Evolutionary conservation across 257 asterid species (phyloP).

Genomic region (Solanum raphanifolium): DNA sequence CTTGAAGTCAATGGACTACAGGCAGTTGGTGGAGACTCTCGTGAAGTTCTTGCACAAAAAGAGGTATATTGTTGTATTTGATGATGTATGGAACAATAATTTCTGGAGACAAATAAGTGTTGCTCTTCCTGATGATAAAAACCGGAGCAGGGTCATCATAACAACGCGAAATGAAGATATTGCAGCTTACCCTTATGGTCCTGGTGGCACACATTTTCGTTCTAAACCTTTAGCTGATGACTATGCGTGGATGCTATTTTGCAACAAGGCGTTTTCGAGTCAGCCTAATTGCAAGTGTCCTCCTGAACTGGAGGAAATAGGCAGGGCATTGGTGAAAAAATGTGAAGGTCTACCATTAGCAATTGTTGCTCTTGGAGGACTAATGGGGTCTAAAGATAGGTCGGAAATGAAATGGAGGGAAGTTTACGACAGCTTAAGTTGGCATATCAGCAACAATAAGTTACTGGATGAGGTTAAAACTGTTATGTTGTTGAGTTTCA

Average conservation of each 20-base stretch:
- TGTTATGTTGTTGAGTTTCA: conserved; percentile 18
- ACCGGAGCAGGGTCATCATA: conserved; percentile 37
- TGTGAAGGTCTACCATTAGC: conserved; percentile 41
- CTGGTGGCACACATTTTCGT: conserved; percentile 1
- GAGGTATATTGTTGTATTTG: conserved; percentile 35
- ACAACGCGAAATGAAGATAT: conserved; percentile 25
- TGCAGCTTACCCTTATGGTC: conserved; percentile 18
- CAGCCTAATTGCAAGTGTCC: conserved; percentile 11
- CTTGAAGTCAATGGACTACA: conserved; percentile 13
- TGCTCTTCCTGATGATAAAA: conserved; percentile 22
- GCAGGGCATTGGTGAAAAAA: conserved; percentile 1
- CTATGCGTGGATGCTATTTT: conserved; percentile 40
- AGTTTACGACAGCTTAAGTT: conserved; percentile 10
- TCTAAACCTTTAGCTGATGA: conserved; percentile 9
- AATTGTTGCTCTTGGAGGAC: conserved; percentile 26
- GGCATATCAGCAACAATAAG: conserved; percentile 12
- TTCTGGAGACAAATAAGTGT: conserved; percentile 21
- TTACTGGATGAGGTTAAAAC: conserved; percentile 6
- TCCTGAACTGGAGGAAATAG: conserved; percentile 10
- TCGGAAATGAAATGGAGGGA: conserved; percentile 14
- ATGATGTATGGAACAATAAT: conserved; percentile 27
- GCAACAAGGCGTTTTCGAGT: conserved; percentile 33
- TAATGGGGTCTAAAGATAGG: conserved; percentile 16
- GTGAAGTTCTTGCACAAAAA: conserved; percentile 5
- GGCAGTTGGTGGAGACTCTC: conserved; percentile 20